Conservation (phyloP, 345 rosid genomes). For the Toxicodendron radicans region DNA sequence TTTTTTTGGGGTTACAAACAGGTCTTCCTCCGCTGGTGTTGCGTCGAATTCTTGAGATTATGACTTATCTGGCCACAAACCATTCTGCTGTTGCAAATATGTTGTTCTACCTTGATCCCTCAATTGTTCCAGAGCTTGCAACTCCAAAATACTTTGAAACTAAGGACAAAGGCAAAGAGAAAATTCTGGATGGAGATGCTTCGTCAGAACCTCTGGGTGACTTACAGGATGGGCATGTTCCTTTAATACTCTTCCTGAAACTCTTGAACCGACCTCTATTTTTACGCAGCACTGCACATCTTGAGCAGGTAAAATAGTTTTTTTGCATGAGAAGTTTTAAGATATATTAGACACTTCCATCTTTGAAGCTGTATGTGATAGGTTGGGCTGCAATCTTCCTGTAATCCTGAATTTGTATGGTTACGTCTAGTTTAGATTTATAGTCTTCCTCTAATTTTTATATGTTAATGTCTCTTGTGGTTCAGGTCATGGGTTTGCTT, state of each 20-base stretch:
- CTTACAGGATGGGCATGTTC: slow-evolving; percentile 52
- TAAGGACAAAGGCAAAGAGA: slow-evolving; percentile 79
- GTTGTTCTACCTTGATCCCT: slow-evolving; percentile 73
- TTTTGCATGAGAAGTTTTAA: not conserved
- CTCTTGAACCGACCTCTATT: slow-evolving; percentile 76
- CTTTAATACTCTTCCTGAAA: slow-evolving; percentile 77
- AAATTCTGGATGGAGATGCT: slow-evolving; percentile 43
- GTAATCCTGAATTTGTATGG: not conserved
- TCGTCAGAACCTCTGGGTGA: slow-evolving; percentile 33
- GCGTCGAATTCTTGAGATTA: slow-evolving; percentile 79
- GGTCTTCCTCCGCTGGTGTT: slow-evolving; percentile 94
- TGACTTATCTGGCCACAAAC: slow-evolving; percentile 76
- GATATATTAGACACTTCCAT: not conserved
- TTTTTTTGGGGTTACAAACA: slow-evolving; percentile 24
- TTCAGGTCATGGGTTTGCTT: slow-evolving; percentile 86
- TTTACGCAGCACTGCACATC: slow-evolving; percentile 74
- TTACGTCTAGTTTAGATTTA: not conserved
- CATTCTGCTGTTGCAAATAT: slow-evolving; percentile 87
- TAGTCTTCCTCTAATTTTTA: not conserved
- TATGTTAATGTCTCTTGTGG: slow-evolving; percentile 18
- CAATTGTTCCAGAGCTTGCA: slow-evolving; percentile 43
- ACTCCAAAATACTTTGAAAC: slow-evolving; percentile 38
- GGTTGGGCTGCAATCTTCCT: not conserved
- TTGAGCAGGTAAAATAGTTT: slow-evolving; percentile 60
- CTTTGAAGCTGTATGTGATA: not conserved